Percentiles rank a stretch among this genome's conserved stretches.
Conservation (phyloP, 2,329 filamentous ascomycete genomes). For the Trichoderma hamatum region DNA sequence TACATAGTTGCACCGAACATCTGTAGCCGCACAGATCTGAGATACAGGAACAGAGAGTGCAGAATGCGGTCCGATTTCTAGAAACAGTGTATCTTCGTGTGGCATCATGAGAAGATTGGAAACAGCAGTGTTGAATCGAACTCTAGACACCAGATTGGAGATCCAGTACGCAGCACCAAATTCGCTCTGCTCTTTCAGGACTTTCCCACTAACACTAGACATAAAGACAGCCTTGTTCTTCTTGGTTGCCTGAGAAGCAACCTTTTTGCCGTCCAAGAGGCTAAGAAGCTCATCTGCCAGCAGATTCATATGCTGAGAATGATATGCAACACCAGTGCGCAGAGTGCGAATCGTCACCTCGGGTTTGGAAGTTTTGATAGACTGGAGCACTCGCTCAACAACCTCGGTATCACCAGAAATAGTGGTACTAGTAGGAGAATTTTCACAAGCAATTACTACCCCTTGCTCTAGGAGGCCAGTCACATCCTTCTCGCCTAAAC, state of each 20-base stretch:
- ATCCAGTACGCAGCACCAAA: constrained; percentile 23
- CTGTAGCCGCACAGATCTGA: constrained; percentile 30
- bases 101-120: constrained; percentile 16
- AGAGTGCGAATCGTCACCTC: constrained; percentile 36
- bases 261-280: constrained; percentile 6
- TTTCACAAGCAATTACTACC: constrained; percentile 38
- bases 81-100: constrained; percentile 23
- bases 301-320: constrained; percentile 38
- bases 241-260: not conserved
- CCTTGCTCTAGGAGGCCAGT: constrained; percentile 30
- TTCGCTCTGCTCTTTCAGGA: constrained; percentile 11
- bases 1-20: constrained; percentile 21
- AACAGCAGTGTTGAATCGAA: constrained; percentile 29
- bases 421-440: constrained; percentile 52
- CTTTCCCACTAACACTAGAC: constrained; percentile 23
- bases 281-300: constrained; percentile 13
- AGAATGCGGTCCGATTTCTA: constrained; percentile 37
- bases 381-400: constrained; percentile 30
- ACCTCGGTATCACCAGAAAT: constrained; percentile 37
- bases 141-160: constrained; percentile 27
- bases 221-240: constrained; percentile 11
- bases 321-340: constrained; percentile 35
- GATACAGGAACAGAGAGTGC: constrained; percentile 35
- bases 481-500: constrained; percentile 33
- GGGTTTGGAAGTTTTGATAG: constrained; percentile 41